Base-by-base conservation (phyloP, 495 filamentous ascomycete genomes). In the Penicillium malachiteum region DNA sequence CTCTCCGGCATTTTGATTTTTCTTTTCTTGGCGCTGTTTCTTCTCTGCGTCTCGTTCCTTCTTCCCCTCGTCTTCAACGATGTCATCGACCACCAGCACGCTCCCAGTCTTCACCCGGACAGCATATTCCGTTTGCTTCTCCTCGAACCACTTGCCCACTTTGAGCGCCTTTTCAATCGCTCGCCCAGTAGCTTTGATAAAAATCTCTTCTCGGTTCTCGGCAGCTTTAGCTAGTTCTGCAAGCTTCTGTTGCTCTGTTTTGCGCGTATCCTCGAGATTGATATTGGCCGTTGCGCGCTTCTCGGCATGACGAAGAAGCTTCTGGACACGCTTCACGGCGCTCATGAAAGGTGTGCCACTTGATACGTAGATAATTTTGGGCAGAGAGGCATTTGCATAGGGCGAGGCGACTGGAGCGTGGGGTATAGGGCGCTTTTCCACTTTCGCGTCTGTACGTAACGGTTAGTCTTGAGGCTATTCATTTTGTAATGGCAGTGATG, bases 291-390 rank as follows among this genome's bases (percentile, higher is more conserved):
- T 79, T 7, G 74, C 71, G 53, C 89, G 83, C 48, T 84, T 81
- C 46, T 88, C 83, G 16, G 85, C 81, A 5, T 85, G 79, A 3
- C 59, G 62, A 12, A 97, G 85, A 11, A 89, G 79, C 51, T 86
- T 87, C 47, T 87, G 84, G 26, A 91, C 84, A 57, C 92, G 90
- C 71, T 90, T 90, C 13, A 96, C 80, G 11, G 85, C 81, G n/a
- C 86, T 83, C 71, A 95, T 86, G 77, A 96, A 91, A 11, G 89
- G 88, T 0, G 91, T 85, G 3, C 70, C 72, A 44, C 83, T 69
- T 9, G 87, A 86, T n/a, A 97, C 76, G 73, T 96, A 96, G 77
- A 98, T 78, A 58, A 84, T 70, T 69, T 89, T 90, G 12, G 76
- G 78, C 40, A 75, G 62, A 41, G 63, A 58, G 54, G 76, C 57